Conservation (phyloP, 1,284 basidiomycete species). For the Gymnopus androsaceus region DNA sequence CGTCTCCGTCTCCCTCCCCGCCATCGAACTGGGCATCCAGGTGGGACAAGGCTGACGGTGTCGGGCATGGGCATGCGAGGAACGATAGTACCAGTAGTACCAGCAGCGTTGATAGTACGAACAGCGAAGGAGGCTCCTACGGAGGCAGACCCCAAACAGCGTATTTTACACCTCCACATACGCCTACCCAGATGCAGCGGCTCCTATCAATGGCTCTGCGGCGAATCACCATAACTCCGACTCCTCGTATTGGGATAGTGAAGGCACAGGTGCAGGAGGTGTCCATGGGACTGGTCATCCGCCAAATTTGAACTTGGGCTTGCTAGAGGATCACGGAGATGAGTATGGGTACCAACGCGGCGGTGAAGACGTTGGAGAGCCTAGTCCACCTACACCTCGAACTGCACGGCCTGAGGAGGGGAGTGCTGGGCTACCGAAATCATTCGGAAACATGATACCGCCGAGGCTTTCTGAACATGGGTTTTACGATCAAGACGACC, state of each 20-base stretch:
- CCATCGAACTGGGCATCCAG: no score
- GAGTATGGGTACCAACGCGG: slow-evolving; percentile 4
- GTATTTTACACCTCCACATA: slow-evolving; percentile 57
- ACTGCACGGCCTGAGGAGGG: slow-evolving; percentile 13
- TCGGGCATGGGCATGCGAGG: background rate
- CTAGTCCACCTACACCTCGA: slow-evolving; percentile 9
- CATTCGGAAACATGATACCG: background rate
- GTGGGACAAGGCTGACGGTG: background rate
- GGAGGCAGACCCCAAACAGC: slow-evolving; percentile 30
- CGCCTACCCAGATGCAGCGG: slow-evolving; percentile 46
- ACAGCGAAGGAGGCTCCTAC: no score
- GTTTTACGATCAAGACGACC: slow-evolving; percentile 4
- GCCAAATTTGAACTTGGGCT: background rate
- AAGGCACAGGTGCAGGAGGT: slow-evolving; percentile 2
- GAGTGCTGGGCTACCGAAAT: background rate
- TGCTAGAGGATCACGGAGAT: background rate
- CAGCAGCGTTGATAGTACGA: background rate
- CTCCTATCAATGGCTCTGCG: no score
- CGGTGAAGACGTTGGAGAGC: no score
- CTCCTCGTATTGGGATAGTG: background rate
- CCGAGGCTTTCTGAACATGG: background rate
- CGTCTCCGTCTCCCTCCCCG: no score
- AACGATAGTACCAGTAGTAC: slow-evolving; percentile 3
- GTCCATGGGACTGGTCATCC: slow-evolving; percentile 4
- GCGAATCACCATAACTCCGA: background rate